Base-by-base conservation (phyloP, 805 yeast genomes). In the Zygoascus bituminiphila region DNA sequence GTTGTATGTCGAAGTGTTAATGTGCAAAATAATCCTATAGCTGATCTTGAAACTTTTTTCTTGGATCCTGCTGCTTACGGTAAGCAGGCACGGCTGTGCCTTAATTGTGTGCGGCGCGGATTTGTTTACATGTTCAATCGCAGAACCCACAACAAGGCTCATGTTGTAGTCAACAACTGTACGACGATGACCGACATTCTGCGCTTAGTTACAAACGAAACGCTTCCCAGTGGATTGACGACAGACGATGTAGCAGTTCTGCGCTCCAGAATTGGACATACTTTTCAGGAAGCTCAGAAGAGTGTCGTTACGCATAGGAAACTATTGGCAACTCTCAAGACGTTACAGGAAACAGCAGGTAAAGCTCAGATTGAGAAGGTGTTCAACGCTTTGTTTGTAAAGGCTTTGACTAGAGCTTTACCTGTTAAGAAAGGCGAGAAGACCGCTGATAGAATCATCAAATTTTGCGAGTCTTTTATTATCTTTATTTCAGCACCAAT, bases 211-310 rank as follows among this genome's bases (percentile, higher is more conserved):
- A 36, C 25, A 9, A 23, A 25, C 10, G 25, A 22, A 4, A 41
- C 44, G 8, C 41, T 51, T 2, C 57, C 57, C 2, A 36, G 46
- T 6, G 57, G 54, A 19, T 52, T 54, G 6, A 41, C 47, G 5
- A 51, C 45, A 35, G 44, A 38, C 6, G 58, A 56, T 45, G 42
- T 54, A 15, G 44, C 44, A 4, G 35, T 42, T 8, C 42, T 59
- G 24, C 38, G 47, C 8, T 15, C 49, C 2, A 44, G 55, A 19
- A 47, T 58, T 1, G 79, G 84, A 1, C 79, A 75, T 49, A 79
- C 81, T 2, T 88, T 88, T 59, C 91, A 84, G 59, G 91, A 82
- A 49, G 85, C 93, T 0, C 97, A 88, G 59, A 54, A 66, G 20
- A 73, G 86, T 1, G 72, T 81, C 26, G 82, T 89, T 0, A 82